A percentile compares a stretch with the other conserved stretches of the same genome.
Conservation (phyloP, 2,329 filamentous ascomycete species). For the Cladosporium austrohemisphaericum region DNA sequence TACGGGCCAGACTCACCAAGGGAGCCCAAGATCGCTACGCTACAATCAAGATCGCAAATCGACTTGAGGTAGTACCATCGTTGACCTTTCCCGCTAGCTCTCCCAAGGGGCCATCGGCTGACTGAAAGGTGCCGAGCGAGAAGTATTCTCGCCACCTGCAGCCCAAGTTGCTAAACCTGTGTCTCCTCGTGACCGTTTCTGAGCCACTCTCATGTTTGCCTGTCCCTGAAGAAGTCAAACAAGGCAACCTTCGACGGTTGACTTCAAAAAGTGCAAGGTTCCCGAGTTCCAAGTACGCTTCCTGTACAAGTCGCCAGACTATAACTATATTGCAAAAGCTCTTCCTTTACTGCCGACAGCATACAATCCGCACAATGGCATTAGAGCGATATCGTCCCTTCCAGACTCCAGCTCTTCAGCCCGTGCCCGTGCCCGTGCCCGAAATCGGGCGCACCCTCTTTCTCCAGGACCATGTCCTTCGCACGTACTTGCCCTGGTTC, state of each 20-base stretch:
- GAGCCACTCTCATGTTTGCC: constrained; percentile 5
- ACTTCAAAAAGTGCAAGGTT: background rate
- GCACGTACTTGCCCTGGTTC: constrained; percentile 6
- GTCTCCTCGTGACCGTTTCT: constrained; percentile 3
- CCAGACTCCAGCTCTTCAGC: too few relatives aligned
- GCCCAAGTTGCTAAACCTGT: background rate
- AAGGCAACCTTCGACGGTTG: background rate
- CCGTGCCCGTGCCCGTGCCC: too few relatives aligned
- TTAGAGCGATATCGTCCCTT: too few relatives aligned
- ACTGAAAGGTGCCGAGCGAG: background rate
- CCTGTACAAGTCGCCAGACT: background rate
- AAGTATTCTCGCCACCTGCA: background rate
- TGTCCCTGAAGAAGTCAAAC: background rate
- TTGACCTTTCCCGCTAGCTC: too few relatives aligned
- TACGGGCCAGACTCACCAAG: background rate
- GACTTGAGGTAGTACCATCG: background rate
- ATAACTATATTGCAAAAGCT: too few relatives aligned
- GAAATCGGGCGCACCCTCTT: background rate
- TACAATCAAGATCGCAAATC: background rate
- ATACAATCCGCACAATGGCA: too few relatives aligned
- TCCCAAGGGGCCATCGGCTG: too few relatives aligned
- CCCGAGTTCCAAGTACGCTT: background rate
- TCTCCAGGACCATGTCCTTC: constrained; percentile 6
- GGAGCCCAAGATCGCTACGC: background rate
- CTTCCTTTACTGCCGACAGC: too few relatives aligned